These are phyloP conservation scores for Boletus speciosus DNA, from an alignment of 768 basidiomycete species.

Conservation along the genomic window DNA sequence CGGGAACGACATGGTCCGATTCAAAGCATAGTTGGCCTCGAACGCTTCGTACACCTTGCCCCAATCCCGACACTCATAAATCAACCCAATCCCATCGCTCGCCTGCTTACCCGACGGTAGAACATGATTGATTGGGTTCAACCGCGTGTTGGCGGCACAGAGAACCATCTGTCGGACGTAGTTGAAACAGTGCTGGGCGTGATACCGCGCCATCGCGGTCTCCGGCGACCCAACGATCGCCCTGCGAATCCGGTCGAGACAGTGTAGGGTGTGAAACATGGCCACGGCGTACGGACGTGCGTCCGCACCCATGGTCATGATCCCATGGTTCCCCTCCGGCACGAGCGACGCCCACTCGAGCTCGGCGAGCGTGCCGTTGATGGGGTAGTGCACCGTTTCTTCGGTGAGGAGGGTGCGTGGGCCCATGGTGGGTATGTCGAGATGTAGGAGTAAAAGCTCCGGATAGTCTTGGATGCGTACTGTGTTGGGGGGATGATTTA, in stretches of 20 bases:
- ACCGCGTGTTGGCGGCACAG: constrained; percentile 33
- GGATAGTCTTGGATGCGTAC: constrained; percentile 13
- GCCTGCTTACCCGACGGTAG: constrained; percentile 8
- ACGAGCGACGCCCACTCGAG: constrained; percentile 26
- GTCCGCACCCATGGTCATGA: constrained; percentile 15
- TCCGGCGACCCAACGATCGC: constrained; percentile 12
- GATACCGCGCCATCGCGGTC: constrained; percentile 1
- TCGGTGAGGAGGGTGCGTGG: constrained; percentile 17
- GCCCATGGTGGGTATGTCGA: constrained; percentile 6
- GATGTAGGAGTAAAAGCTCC: constrained; percentile 13
- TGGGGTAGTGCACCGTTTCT: constrained; percentile 24
- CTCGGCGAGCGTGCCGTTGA: constrained; percentile 22
- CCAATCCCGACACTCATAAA: constrained; percentile 24
- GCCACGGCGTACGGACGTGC: constrained; percentile 32
- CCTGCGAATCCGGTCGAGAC: constrained; percentile 36
- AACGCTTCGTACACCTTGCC: constrained; percentile 19
- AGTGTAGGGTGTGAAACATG: constrained; percentile 41
- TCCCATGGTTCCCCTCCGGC: constrained; percentile 15
- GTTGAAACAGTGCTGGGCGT: constrained; percentile 37
- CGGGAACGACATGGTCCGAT: constrained; percentile 14
- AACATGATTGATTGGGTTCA: constrained; percentile 25
- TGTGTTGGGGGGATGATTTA: neutral
- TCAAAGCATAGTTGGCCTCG: constrained; percentile 19
- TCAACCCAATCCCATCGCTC: constrained; percentile 21
- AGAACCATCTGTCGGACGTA: constrained; percentile 38